Conservation (phyloP, 169 alveolate genomes). For the Eimeria nieschulzi region DNA sequence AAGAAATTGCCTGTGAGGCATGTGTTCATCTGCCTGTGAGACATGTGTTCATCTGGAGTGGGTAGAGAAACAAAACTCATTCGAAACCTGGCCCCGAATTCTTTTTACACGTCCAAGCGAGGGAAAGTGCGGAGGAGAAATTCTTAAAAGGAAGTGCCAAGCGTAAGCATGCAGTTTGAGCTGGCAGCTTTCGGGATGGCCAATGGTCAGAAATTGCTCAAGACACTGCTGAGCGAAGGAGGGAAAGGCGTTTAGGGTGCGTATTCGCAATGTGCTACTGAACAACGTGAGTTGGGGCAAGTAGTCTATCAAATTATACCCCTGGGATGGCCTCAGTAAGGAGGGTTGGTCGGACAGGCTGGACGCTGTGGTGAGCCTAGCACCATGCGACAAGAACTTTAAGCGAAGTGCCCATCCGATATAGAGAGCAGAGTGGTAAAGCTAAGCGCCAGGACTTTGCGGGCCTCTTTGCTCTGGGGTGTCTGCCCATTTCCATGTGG, state of each 20-base stretch:
- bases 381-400: slow-evolving; percentile 7
- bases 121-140: slow-evolving; percentile 29
- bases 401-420: not conserved
- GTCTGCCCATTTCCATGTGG: slow-evolving; percentile 66
- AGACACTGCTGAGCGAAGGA: slow-evolving; percentile 19
- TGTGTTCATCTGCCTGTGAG: not conserved
- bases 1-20: not conserved
- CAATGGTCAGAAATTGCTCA: not conserved
- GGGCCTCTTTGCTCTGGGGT: slow-evolving; percentile 49
- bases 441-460: not conserved
- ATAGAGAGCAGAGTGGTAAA: slow-evolving; percentile 29
- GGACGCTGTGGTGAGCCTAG: slow-evolving; percentile 11
- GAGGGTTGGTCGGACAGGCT: slow-evolving; percentile 55
- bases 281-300: slow-evolving; percentile 12
- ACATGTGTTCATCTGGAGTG: slow-evolving; percentile 13
- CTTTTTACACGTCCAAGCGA: slow-evolving; percentile 35
- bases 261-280: slow-evolving; percentile 32
- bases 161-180: slow-evolving; percentile 12
- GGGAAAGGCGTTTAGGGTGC: slow-evolving; percentile 4
- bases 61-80: slow-evolving; percentile 30
- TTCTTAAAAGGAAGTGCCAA: slow-evolving; percentile 2
- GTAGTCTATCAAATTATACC: not conserved
- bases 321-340: not conserved
- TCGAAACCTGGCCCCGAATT: slow-evolving; percentile 28
- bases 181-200: slow-evolving; percentile 57